A percentile compares a stretch with the other conserved stretches of the same genome.
Evolutionary conservation across 768 basidiomycete genomes (phyloP).

Genomic region (Tulasnella sp.): DNA sequence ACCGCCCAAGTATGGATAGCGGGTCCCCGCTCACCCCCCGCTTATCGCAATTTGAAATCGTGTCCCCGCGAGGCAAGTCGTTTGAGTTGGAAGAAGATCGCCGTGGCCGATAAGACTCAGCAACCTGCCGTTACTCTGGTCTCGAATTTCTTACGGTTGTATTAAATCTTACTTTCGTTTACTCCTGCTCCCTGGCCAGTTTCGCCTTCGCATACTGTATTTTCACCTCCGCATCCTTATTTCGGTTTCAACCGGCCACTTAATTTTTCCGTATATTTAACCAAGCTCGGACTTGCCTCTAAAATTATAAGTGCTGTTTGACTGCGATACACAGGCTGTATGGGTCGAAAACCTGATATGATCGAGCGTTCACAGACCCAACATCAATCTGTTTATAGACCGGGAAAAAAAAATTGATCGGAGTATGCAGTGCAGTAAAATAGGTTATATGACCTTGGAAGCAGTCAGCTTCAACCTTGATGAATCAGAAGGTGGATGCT

Average conservation of each 20-base stretch:
- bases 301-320: background rate
- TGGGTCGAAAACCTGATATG: background rate
- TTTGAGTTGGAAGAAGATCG: constrained; percentile 22
- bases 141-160: background rate
- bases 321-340: background rate
- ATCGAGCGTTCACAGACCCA: background rate
- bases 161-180: constrained; percentile 7
- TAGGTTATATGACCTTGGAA: too few relatives aligned
- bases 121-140: background rate
- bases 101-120: background rate
- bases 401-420: background rate
- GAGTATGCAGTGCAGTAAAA: too few relatives aligned
- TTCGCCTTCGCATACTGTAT: background rate
- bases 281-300: constrained; percentile 5
- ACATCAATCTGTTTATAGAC: background rate
- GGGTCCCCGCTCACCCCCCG: constrained; percentile 27
- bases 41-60: constrained; percentile 31
- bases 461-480: too few relatives aligned
- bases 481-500: too few relatives aligned
- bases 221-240: background rate
- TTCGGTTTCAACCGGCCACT: background rate
- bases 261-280: constrained; percentile 2
- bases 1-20: constrained; percentile 26
- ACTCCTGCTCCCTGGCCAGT: background rate
- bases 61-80: constrained; percentile 20